Base-by-base conservation (phyloP, 495 filamentous ascomycete species). In the Xylaria venustula region DNA sequence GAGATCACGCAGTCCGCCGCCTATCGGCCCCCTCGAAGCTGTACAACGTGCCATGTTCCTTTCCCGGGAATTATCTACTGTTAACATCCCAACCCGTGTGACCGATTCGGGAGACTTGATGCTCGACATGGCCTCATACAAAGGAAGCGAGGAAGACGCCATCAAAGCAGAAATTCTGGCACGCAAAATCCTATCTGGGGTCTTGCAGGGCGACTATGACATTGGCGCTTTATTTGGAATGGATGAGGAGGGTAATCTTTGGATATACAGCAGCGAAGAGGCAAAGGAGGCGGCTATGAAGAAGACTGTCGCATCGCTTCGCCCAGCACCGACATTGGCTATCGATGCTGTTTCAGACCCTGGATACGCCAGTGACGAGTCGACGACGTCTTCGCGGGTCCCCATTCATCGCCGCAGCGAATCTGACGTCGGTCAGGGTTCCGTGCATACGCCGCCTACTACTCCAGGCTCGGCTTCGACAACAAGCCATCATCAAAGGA, bases 231-330 rank as follows among this genome's bases (percentile, higher is more conserved):
- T 99, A 7, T 96, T 99, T 70, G 93, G 91, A 7, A 91, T 91
- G 23, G 94, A 99, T 68, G 92, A 95, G 66, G 87, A 93, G 48
- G 94, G 94, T 5, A 98, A 99, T 68, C 78, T 99, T 9, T 98
- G 94, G 95, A 98, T 98, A 55, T 99, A 98, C 75, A 94, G 90
- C 72, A 97, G 92, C 64, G 92, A 97, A 70, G 95, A 97, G 66
- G 92, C 95, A 23, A 98, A 97, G 67, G 90, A 92, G 67, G 81
- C 79, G 12, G 82, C 82, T n/a, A 78, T 78, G 75, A 77, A 83
- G 64, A 74, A 72, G 57, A 71, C 74, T 0, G 74, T 82, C 48
- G 70, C 77, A 7, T 66, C 73, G n/a, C 57, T 83, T 30, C 73
- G 85, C 3, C 78, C 77, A 25, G 63, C 73, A 1, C 78, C 80